Percentiles rank a stretch among this genome's conserved stretches.
Conservation (phyloP, 352 stramenopile genomes). For the Globisporangium nodosum region DNA sequence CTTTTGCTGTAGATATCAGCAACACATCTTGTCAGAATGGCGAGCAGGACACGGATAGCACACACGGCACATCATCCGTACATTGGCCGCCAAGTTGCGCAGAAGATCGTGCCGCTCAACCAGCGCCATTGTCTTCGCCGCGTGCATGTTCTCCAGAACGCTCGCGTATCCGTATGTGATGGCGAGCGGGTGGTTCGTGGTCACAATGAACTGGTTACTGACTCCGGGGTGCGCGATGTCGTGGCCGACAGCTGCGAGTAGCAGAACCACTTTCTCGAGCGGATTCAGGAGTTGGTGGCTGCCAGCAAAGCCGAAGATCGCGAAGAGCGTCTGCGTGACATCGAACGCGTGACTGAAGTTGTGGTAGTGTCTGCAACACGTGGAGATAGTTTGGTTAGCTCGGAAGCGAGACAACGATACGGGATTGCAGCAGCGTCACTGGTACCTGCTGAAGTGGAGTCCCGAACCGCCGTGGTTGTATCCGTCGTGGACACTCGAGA, state of each 20-base stretch:
- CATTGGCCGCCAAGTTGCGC: slow-evolving; percentile 8
- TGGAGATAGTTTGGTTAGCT: background rate
- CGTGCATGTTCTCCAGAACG: slow-evolving; percentile 26
- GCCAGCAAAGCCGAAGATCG: slow-evolving; percentile 15
- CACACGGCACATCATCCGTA: background rate
- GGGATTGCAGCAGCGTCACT: background rate
- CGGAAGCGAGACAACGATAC: background rate
- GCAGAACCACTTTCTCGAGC: slow-evolving; percentile 17
- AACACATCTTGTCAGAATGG: background rate
- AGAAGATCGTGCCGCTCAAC: slow-evolving; percentile 12
- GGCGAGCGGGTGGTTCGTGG: slow-evolving; percentile 13
- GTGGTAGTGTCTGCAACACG: slow-evolving; percentile 17
- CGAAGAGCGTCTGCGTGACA: slow-evolving; percentile 26
- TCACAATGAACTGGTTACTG: slow-evolving; percentile 20
- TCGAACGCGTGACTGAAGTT: slow-evolving; percentile 26
- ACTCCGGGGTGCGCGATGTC: slow-evolving; percentile 24
- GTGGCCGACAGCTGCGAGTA: slow-evolving; percentile 23
- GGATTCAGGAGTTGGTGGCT: slow-evolving; percentile 6
- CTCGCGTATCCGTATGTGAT: slow-evolving; percentile 15
- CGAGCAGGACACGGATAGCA: too few relatives aligned
- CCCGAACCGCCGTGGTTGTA: slow-evolving; percentile 2
- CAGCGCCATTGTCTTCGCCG: slow-evolving; percentile 19
- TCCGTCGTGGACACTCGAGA: slow-evolving; percentile 11
- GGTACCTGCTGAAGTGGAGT: slow-evolving; percentile 12
- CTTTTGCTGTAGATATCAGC: slow-evolving; percentile 7